Conservation (phyloP, 2,329 filamentous ascomycete genomes). For the Coccinonectria pachysandricola region DNA sequence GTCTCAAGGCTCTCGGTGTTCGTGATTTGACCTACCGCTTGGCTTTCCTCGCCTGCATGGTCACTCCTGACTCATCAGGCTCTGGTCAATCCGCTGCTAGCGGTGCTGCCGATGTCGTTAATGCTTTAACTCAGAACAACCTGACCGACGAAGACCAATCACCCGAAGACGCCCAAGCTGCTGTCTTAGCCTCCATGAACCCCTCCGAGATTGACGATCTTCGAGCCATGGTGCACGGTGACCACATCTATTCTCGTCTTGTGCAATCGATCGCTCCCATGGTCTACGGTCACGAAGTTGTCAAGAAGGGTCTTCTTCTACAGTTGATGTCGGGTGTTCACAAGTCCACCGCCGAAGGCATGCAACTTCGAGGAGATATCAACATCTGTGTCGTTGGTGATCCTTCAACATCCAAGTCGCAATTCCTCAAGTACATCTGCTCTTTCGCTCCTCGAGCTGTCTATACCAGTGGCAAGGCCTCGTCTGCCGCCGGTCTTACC, state of each 20-base stretch:
- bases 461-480: constrained; percentile 96
- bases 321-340: constrained; percentile 94
- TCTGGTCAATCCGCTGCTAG: constrained; percentile 60
- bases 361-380: constrained; percentile 92
- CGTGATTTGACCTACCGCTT: constrained; percentile 90
- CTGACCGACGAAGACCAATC: constrained; percentile 57
- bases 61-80: constrained; percentile 76
- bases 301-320: constrained; percentile 91
- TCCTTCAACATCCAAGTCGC: constrained; percentile 92
- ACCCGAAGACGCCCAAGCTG: constrained; percentile 78
- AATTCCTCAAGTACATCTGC: constrained; percentile 97
- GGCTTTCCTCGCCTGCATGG: constrained; percentile 96
- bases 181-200: constrained; percentile 78
- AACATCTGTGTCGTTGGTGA: constrained; percentile 98
- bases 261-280: constrained; percentile 93
- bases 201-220: constrained; percentile 83
- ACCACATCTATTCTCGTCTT: constrained; percentile 86
- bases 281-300: constrained; percentile 93
- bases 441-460: constrained; percentile 93
- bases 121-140: constrained; percentile 57
- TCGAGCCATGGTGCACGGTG: constrained; percentile 84
- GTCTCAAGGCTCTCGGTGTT: constrained; percentile 85
- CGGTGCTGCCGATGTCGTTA: constrained; percentile 67
- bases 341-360: constrained; percentile 86
- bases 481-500: constrained; percentile 92